phyloP scores from a whole-genome alignment of 176 grass and related monocot genomes.

The Dactylis glomerata region DNA sequence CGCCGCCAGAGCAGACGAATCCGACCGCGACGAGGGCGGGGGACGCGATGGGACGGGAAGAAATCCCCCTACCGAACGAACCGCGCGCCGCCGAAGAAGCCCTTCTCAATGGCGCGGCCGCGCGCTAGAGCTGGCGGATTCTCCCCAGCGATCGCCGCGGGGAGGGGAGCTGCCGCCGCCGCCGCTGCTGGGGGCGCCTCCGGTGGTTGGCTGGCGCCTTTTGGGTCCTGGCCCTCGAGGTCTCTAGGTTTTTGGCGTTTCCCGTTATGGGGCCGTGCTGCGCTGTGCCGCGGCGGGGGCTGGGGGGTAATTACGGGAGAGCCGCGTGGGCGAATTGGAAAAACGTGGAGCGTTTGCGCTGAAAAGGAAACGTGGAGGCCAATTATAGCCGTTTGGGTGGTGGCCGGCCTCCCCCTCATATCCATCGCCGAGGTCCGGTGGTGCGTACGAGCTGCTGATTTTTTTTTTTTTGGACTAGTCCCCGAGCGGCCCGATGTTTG shows the following conservation, averaged over 20 bases:
- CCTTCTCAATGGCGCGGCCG: slow-evolving; percentile 21
- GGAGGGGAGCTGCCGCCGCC: not conserved
- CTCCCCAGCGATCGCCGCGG: slow-evolving; percentile 26
- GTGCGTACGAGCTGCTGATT: not conserved
- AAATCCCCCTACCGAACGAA: not conserved
- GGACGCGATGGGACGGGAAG: not conserved
- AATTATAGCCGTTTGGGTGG: slow-evolving; percentile 67
- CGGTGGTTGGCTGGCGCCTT: slow-evolving; percentile 14
- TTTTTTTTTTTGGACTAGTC: slow-evolving; percentile 23
- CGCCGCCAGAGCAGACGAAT: slow-evolving; percentile 7
- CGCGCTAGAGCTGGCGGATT: not conserved
- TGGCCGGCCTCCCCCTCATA: not conserved
- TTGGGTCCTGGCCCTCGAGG: slow-evolving; percentile 4
- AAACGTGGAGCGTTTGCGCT: slow-evolving; percentile 18
- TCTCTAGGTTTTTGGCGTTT: not conserved
- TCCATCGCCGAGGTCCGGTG: not conserved
- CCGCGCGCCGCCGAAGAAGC: not conserved
- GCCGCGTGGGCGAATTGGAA: not conserved
- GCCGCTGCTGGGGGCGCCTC: not conserved
- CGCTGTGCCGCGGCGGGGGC: not conserved
- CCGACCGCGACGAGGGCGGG: not conserved
- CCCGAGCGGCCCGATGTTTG: not conserved
- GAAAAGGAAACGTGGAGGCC: not conserved
- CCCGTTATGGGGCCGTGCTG: not conserved
- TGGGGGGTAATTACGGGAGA: slow-evolving; percentile 24